Base-by-base conservation (phyloP, 2,329 filamentous ascomycete genomes). In the Cercospora janseana region DNA sequence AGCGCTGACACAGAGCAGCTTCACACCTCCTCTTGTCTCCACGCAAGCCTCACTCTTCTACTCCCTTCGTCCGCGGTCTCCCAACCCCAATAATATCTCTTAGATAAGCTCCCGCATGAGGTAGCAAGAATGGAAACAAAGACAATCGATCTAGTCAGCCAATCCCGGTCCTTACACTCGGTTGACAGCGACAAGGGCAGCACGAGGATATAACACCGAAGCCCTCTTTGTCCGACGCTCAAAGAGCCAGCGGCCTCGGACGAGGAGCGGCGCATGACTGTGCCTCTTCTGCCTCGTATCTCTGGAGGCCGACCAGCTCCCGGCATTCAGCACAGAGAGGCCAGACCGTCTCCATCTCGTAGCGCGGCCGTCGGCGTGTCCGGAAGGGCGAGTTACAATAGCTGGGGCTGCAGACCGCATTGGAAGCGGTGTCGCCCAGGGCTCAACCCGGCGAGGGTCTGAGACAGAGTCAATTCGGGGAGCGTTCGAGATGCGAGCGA, bases 361-460 rank as follows among this genome's bases (percentile, higher is more conserved):
- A 24, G 20, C 35, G 35, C 35, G 35, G n/a, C 35, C 35, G 20
- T 38, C 18, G 15, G 35, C 35, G 21, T 23, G 13, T 18, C 24
- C 18, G 35, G 35, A 18, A 20, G 13, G 20, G 15, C 15, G 20
- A 38, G 35, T 18, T 38, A 21, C 34, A 21, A 38, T 38, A 23
- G 18, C 34, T 21, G 16, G 18, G 12, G 3, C 34, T 15, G 34
- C 34, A 38, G 35, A 38, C 35, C 35, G 35, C 35, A 13, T 38
- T 20, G 12, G 10, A 21, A 12, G 20, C 35, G 35, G 35, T 38
- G 35, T 38, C 35, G 20, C 35, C n/a, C 20, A 38, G 35, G 34
- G 35, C 9, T 38, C 35, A 38, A 23, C 35, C 35, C 35, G 18
- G 35, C 35, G 35, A 38, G 35, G 35, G 35, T 38, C 35, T 24